A percentile compares a stretch with the other conserved stretches of the same genome.
These are phyloP conservation scores for Camellia japonica DNA, from an alignment of 148 eudicot genomes.

Conservation along the genomic window DNA sequence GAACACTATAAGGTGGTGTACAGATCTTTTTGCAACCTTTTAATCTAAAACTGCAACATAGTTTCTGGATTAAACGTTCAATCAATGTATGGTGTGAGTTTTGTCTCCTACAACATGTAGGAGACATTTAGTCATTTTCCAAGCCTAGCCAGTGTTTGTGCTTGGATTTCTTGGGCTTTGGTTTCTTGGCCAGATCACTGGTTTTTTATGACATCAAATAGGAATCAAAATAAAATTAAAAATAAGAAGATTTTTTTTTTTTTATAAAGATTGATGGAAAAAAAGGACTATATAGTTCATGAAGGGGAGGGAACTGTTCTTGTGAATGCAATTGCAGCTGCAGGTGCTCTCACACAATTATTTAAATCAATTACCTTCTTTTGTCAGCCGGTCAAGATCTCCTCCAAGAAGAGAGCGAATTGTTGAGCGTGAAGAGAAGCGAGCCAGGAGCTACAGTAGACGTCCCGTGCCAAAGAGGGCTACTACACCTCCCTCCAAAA, in stretches of 20 bases:
- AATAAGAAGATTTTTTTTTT: too few relatives aligned
- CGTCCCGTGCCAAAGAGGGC: slow-evolving; percentile 54
- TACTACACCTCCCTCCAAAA: slow-evolving; percentile 40
- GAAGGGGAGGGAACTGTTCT: too few relatives aligned
- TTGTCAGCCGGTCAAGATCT: slow-evolving; percentile 73
- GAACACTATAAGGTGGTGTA: background rate
- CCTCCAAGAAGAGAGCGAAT: slow-evolving; percentile 55
- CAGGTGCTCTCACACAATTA: background rate
- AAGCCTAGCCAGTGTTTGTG: slow-evolving; percentile 14
- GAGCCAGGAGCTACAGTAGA: slow-evolving; percentile 52
- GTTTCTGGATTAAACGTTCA: background rate
- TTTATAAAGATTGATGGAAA: too few relatives aligned
- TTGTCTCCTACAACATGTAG: slow-evolving; percentile 2
- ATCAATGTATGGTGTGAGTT: background rate
- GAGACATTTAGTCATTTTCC: slow-evolving; percentile 10
- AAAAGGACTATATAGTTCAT: too few relatives aligned
- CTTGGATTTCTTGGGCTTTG: slow-evolving; percentile 21
- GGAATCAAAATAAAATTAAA: too few relatives aligned
- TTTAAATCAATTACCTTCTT: background rate
- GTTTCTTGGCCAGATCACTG: background rate
- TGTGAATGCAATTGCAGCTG: background rate
- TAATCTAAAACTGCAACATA: background rate
- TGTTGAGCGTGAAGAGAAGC: slow-evolving; percentile 45
- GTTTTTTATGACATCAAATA: too few relatives aligned
- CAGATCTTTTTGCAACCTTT: background rate